phyloP scores from a whole-genome alignment of 75 land plant species.

The Picea glauca region DNA sequence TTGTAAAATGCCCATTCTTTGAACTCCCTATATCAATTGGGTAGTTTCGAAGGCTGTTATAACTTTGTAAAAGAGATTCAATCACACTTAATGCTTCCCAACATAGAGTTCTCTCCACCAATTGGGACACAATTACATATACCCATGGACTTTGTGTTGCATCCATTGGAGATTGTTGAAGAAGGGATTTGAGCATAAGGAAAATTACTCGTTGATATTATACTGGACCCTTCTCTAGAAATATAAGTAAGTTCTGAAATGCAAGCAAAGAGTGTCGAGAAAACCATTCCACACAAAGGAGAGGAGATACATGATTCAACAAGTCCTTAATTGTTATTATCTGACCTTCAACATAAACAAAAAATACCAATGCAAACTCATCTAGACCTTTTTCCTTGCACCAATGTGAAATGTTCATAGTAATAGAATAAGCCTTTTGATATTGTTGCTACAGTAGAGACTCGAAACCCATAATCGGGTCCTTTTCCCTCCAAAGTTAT shows the following conservation, averaged over 20 bases:
- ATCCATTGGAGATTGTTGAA: constrained; percentile 90
- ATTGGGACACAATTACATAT: constrained; percentile 90
- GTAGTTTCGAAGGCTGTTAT: constrained; percentile 35
- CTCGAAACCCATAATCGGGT: constrained; percentile 26
- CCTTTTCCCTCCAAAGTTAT: constrained; percentile 67
- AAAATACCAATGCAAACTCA: constrained; percentile 66
- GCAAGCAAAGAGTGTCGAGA: constrained; percentile 87
- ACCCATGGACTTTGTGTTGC: constrained; percentile 91
- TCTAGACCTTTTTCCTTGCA: constrained; percentile 77
- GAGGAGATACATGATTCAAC: constrained; percentile 65
- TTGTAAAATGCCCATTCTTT: constrained; percentile 35
- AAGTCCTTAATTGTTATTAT: constrained; percentile 61
- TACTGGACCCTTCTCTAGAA: constrained; percentile 90
- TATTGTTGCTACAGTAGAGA: constrained; percentile 77
- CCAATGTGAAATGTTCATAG: constrained; percentile 81
- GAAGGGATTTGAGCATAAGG: constrained; percentile 81
- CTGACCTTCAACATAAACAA: constrained; percentile 68
- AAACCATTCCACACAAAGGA: constrained; percentile 87
- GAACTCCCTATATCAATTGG: constrained; percentile 23
- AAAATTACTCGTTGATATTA: constrained; percentile 94
- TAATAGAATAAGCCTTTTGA: constrained; percentile 88
- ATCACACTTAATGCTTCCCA: constrained; percentile 89
- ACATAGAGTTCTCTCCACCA: constrained; percentile 91
- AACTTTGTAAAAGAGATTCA: constrained; percentile 92
- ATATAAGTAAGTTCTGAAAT: constrained; percentile 84